Evolutionary conservation across 805 yeast genomes (phyloP).

Genomic region (Grigorovia humatica): DNA sequence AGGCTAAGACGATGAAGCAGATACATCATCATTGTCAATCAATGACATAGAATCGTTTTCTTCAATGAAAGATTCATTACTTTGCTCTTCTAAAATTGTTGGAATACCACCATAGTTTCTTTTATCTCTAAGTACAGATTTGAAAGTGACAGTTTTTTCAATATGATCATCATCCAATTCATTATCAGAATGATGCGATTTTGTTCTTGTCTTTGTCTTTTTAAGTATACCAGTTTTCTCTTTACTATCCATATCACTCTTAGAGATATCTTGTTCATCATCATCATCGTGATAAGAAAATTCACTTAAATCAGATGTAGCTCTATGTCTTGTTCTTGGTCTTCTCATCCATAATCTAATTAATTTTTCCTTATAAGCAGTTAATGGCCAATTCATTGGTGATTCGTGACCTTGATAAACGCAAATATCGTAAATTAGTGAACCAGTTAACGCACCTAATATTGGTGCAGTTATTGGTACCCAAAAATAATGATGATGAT

Average conservation of each 20-base stretch:
- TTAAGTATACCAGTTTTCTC: constrained; percentile 5
- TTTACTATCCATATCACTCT: constrained; percentile 4
- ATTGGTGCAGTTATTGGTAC: constrained; percentile 43
- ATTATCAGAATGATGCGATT: constrained; percentile 6
- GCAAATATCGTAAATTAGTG: constrained; percentile 41
- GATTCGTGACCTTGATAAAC: constrained; percentile 44
- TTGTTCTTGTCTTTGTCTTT: constrained; percentile 11
- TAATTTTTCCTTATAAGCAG: constrained; percentile 9
- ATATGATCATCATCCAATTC: constrained; percentile 10
- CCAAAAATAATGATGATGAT: constrained; percentile 40
- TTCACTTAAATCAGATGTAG: constrained; percentile 21
- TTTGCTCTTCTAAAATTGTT: constrained; percentile 23
- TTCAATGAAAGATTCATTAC: constrained; percentile 18
- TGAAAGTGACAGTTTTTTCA: constrained; percentile 25
- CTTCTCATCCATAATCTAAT: constrained; percentile 22
- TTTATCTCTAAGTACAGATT: constrained; percentile 17
- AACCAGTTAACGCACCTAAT: constrained; percentile 39
- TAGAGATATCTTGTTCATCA: constrained; percentile 3
- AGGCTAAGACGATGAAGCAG: constrained; percentile 12
- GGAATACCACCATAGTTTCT: constrained; percentile 23
- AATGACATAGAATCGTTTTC: constrained; percentile 7
- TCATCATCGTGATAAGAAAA: constrained; percentile 20
- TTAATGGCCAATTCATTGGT: constrained; percentile 37
- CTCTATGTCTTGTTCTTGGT: constrained; percentile 22
- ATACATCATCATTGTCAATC: constrained; percentile 9